phyloP scores from a whole-genome alignment of 768 basidiomycete genomes.

The Xanthoconium purpureum region DNA sequence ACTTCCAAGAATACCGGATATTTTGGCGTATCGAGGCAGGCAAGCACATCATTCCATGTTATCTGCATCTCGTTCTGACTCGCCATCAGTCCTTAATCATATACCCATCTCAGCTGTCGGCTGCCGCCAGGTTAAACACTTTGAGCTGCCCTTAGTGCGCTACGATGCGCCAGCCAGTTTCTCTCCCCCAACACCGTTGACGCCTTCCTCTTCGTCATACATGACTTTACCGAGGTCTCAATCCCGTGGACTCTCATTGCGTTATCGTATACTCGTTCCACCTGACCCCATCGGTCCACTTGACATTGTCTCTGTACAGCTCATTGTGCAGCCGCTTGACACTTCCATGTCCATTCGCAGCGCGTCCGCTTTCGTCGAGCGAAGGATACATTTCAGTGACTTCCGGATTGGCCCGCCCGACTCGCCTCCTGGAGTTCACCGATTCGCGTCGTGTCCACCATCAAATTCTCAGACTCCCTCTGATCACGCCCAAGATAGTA shows the following conservation, averaged over 20 bases:
- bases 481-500: conserved; percentile 24
- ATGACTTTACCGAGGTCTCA: conserved; percentile 47
- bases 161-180: conserved; percentile 55
- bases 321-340: conserved; percentile 61
- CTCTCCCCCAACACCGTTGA: conserved; percentile 36
- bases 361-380: conserved; percentile 64
- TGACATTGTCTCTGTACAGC: conserved; percentile 65
- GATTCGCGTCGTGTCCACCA: conserved; percentile 15
- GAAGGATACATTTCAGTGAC: conserved; percentile 63
- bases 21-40: conserved; percentile 85
- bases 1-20: conserved; percentile 75
- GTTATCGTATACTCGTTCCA: conserved; percentile 57
- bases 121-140: conserved; percentile 62
- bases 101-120: conserved; percentile 63
- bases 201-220: conserved; percentile 34
- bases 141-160: conserved; percentile 69
- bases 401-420: conserved; percentile 22
- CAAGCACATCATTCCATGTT: conserved; percentile 33
- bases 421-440: conserved; percentile 22
- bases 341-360: conserved; percentile 55
- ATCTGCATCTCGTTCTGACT: conserved; percentile 18
- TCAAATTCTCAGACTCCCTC: conserved; percentile 28
- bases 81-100: conserved; percentile 60
- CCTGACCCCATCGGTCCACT: conserved; percentile 63
- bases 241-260: conserved; percentile 54